phyloP scores from a whole-genome alignment of 176 grass and related monocot species.

The Carex littledalei region DNA sequence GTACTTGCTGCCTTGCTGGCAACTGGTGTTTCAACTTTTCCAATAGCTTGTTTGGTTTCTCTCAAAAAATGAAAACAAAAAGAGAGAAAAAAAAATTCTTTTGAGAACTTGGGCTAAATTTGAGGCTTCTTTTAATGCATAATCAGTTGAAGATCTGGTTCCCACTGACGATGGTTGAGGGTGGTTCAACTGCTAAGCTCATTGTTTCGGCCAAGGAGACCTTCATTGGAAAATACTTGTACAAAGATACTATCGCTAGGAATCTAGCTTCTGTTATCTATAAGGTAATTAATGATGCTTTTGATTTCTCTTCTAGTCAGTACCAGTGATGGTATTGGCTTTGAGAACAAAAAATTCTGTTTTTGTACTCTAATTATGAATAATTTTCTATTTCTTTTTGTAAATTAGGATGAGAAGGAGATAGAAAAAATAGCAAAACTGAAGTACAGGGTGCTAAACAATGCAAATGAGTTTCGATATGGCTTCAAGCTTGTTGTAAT shows the following conservation, averaged over 20 bases:
- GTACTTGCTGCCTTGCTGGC: not conserved
- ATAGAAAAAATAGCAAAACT: slow-evolving; percentile 57
- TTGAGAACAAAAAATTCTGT: not conserved
- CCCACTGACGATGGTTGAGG: slow-evolving; percentile 72
- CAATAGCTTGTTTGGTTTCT: not conserved
- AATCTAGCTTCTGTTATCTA: slow-evolving; percentile 83
- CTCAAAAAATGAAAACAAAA: not conserved
- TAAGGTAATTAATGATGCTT: slow-evolving; percentile 37
- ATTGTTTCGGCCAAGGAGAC: slow-evolving; percentile 93
- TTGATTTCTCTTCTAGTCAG: not conserved
- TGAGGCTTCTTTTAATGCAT: not conserved
- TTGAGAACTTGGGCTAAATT: not conserved
- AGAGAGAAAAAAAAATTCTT: too few relatives aligned
- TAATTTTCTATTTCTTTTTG: not conserved
- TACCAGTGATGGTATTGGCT: not conserved
- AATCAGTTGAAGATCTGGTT: slow-evolving; percentile 93
- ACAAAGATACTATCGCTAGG: slow-evolving; percentile 82
- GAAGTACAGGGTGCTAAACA: slow-evolving; percentile 57
- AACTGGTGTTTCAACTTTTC: not conserved
- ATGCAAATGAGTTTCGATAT: slow-evolving; percentile 66
- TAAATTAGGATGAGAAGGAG: slow-evolving; percentile 72
- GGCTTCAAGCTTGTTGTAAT: slow-evolving; percentile 96
- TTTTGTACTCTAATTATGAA: not conserved
- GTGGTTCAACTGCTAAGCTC: slow-evolving; percentile 96
- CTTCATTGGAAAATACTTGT: slow-evolving; percentile 95